Conservation (phyloP, 805 yeast genomes). For the Tetrapisispora arboricola region DNA sequence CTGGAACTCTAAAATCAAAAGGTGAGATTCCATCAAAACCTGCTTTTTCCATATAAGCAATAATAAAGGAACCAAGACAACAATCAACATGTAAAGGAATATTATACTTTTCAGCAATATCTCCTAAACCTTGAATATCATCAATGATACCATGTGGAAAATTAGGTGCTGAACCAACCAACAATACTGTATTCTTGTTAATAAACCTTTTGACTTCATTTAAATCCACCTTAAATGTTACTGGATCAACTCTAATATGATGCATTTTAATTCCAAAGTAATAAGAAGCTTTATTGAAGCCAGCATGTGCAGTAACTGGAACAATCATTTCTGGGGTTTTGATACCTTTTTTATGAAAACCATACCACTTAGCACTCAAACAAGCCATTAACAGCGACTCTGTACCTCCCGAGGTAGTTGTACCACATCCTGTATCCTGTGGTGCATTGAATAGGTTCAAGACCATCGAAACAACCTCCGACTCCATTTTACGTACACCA, state of each 20-base stretch:
- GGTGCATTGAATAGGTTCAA: slow-evolving; percentile 77
- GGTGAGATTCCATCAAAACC: slow-evolving; percentile 36
- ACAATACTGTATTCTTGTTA: slow-evolving; percentile 67
- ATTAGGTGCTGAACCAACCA: slow-evolving; percentile 93
- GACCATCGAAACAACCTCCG: slow-evolving; percentile 91
- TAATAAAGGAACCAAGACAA: slow-evolving; percentile 86
- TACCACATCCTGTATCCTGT: slow-evolving; percentile 47
- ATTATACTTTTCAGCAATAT: slow-evolving; percentile 46
- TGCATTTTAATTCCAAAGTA: slow-evolving; percentile 81
- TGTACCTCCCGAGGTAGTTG: slow-evolving; percentile 90
- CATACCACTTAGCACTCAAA: slow-evolving; percentile 77
- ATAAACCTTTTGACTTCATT: slow-evolving; percentile 52
- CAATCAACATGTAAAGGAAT: slow-evolving; percentile 94
- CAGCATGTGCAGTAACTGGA: slow-evolving; percentile 89
- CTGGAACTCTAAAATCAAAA: slow-evolving; percentile 80
- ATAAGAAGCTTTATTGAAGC: slow-evolving; percentile 83
- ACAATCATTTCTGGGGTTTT: slow-evolving; percentile 77
- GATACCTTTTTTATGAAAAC: slow-evolving; percentile 46
- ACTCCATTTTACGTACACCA: slow-evolving; percentile 91
- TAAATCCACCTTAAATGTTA: slow-evolving; percentile 57
- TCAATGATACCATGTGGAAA: slow-evolving; percentile 95
- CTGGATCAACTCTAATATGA: slow-evolving; percentile 66
- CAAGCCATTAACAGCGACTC: slow-evolving; percentile 84
- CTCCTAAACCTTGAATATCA: slow-evolving; percentile 65
- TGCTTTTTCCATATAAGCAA: slow-evolving; percentile 64